These are phyloP conservation scores for Rhodotorula diobovata DNA, from an alignment of 768 basidiomycete species.

Conservation along the genomic window DNA sequence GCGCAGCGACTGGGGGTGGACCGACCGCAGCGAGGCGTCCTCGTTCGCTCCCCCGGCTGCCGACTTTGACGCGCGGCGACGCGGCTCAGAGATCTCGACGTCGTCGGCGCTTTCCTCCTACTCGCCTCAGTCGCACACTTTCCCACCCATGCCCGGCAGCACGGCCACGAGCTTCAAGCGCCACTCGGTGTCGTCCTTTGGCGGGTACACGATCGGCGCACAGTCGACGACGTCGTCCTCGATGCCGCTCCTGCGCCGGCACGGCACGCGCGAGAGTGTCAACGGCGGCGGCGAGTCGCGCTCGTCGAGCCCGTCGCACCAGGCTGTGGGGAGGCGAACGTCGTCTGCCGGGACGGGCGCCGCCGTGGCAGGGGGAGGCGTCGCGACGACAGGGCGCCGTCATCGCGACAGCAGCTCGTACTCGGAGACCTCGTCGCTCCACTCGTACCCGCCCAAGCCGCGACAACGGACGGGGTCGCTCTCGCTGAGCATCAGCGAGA, in stretches of 20 bases:
- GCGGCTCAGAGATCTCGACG: conserved; percentile 20
- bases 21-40: background rate
- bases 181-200: conserved; percentile 21
- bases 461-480: conserved; percentile 8
- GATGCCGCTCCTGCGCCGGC: conserved; percentile 22
- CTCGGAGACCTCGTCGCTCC: conserved; percentile 22
- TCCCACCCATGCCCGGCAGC: background rate
- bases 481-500: conserved; percentile 4
- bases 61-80: background rate
- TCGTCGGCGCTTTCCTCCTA: conserved; percentile 13
- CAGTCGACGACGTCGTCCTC: conserved; percentile 5
- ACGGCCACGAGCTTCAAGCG: background rate
- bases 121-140: background rate
- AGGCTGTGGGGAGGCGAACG: background rate
- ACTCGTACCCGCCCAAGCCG: conserved; percentile 33
- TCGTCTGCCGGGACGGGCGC: background rate
- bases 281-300: background rate
- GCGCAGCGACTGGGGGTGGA: background rate
- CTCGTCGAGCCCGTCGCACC: background rate
- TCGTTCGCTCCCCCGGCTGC: background rate
- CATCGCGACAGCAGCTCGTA: conserved; percentile 1
- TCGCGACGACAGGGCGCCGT: background rate
- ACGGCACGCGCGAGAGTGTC: conserved; percentile 2
- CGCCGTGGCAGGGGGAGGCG: no score
- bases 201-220: conserved; percentile 28